Evolutionary conservation across 2,329 filamentous ascomycete genomes (phyloP), one percentile per base, ranked within the genome.

Genomic region (Cladosporium sp.): DNA sequence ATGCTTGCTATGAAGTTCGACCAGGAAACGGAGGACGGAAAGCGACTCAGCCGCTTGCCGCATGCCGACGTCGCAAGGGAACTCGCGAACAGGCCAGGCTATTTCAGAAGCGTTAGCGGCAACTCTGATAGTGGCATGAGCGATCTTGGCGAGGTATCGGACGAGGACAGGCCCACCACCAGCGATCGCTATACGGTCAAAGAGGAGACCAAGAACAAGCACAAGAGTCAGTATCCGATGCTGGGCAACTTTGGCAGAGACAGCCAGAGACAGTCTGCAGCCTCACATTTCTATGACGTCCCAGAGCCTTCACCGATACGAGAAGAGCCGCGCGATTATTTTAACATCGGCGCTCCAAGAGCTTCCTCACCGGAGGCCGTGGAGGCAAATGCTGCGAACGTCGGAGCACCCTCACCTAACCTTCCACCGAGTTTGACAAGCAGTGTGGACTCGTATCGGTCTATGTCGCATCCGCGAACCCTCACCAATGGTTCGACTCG

Each of bases 1-100:
- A 74, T 95, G 62, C 80, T 98, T 48, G 90, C 90, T 37, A 87
- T 83, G 71, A 87, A 95, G 70, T 82, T 98, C 56, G 86, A 95
- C 68, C 85, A 93, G 58, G 80, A 82, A 64, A 71, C 72, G 55
- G 84, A 81, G 65, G 80, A 81, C 57, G 90, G 88, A 46, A 83
- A 84, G 59, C 82, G 91, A 54, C 81, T 96, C 72, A 96, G 91
- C 72, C 82, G 92, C 40, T 74, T 97, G 41, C 89, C 91, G 3
- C 89, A 90, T 6, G 76, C 91, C 54, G 89, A 88, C 16, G 86
- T 89, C 35, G 86, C 87, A 55, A 89, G 89, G 62, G 90, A 92
- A 49, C 77, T 96, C 54, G 89, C 70, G 67, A 86, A 87, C 59
- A 56, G 89, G 57, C 87, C 88, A 3, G 87, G 86, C 14, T 95